These are phyloP conservation scores for Trichopus zeylanicus DNA, from an alignment of 116 monocot species.

Conservation along the genomic window DNA sequence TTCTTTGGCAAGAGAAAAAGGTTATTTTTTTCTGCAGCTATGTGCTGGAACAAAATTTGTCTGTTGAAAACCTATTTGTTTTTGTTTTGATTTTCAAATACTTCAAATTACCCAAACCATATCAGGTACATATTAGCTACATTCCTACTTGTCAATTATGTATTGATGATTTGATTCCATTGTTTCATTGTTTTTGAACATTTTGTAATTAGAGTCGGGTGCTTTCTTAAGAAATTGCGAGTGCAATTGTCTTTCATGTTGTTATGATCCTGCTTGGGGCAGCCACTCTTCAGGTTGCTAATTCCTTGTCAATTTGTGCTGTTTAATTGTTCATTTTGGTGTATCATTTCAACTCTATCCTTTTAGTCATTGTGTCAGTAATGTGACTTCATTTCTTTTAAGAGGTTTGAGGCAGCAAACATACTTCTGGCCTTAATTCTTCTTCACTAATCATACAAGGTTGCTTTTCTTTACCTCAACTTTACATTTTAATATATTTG, in stretches of 20 bases:
- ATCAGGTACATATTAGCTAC: slow-evolving; percentile 70
- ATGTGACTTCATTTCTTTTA: slow-evolving; percentile 4
- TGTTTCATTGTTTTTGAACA: not conserved
- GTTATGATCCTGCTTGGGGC: slow-evolving; percentile 83
- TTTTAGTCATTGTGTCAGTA: too few species aligned
- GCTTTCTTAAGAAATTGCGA: slow-evolving; percentile 95
- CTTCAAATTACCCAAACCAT: slow-evolving; percentile 70
- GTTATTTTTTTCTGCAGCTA: slow-evolving; percentile 47
- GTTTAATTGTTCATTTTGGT: not conserved
- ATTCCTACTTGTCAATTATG: too few species aligned
- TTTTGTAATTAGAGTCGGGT: slow-evolving; percentile 52
- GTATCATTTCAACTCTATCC: slow-evolving; percentile 1
- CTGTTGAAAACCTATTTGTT: slow-evolving; percentile 98
- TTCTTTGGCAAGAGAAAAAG: too few species aligned
- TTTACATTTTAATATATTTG: not conserved
- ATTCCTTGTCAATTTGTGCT: slow-evolving; percentile 1
- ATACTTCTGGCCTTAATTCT: slow-evolving; percentile 77
- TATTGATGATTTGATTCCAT: not conserved
- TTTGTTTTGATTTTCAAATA: slow-evolving; percentile 94
- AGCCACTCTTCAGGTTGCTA: slow-evolving; percentile 78
- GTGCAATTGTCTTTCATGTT: slow-evolving; percentile 85
- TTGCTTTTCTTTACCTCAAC: slow-evolving; percentile 24
- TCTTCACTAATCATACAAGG: slow-evolving; percentile 86
- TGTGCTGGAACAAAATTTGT: slow-evolving; percentile 85
- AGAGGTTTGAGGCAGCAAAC: slow-evolving; percentile 94